Percentiles rank a stretch among this genome's conserved stretches.
phyloP scores from a whole-genome alignment of 2,329 filamentous ascomycete species.

The Trichoderma sp. region DNA sequence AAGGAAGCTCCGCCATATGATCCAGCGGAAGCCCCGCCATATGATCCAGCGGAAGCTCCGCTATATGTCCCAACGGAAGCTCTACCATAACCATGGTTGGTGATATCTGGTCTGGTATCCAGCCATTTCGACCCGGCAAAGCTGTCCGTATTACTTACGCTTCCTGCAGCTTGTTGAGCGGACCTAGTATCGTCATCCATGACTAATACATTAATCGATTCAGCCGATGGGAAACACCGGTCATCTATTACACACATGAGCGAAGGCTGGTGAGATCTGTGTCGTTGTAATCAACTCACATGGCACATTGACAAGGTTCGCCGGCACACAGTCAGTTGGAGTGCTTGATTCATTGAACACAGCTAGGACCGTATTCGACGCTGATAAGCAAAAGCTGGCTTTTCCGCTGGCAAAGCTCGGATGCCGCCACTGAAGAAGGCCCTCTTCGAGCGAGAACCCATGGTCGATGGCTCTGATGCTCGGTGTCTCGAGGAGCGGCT shows the following conservation, averaged over 20 bases:
- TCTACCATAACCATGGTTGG: background rate
- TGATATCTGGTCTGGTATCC: background rate
- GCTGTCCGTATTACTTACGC: background rate
- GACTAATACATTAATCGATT: background rate
- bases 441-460: background rate
- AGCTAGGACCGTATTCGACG: background rate
- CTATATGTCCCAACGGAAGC: background rate
- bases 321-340: background rate
- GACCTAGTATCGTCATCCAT: background rate
- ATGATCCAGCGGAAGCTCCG: no score
- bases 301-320: background rate
- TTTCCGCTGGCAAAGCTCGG: background rate
- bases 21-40: no score
- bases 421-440: background rate
- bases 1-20: background rate
- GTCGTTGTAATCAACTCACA: background rate
- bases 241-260: background rate
- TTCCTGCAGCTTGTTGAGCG: background rate
- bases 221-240: background rate
- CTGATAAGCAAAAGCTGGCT: background rate
- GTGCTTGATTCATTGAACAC: background rate
- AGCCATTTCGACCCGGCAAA: background rate
- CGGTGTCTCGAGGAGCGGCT: background rate
- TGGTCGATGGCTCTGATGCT: background rate
- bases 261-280: background rate